Evolutionary conservation across 805 yeast genomes (phyloP).

Genomic region (Wickerhamomyces rabaulensis): DNA sequence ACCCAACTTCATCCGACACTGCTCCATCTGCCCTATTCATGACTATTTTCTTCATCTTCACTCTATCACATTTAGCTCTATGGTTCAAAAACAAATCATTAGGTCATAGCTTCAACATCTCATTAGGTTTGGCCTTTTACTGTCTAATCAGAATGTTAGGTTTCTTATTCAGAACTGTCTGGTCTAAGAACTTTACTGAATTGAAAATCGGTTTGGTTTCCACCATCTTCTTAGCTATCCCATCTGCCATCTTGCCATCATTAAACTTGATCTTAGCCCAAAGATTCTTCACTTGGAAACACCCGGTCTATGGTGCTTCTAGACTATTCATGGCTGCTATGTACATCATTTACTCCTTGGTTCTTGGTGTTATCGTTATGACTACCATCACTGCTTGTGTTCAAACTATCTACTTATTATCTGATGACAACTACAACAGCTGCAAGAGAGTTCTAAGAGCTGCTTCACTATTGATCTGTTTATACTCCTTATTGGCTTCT

Average conservation of each 20-base stretch:
- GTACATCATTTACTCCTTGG: constrained; percentile 47
- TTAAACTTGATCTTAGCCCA: constrained; percentile 64
- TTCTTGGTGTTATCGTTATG: constrained; percentile 54
- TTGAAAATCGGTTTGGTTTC: constrained; percentile 49
- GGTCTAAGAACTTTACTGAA: constrained; percentile 46
- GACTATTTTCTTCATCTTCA: constrained; percentile 45
- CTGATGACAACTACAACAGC: constrained; percentile 38
- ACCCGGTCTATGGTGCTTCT: constrained; percentile 61
- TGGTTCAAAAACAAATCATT: constrained; percentile 43
- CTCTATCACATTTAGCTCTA: constrained; percentile 38
- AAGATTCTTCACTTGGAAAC: constrained; percentile 72
- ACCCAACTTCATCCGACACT: constrained; percentile 46
- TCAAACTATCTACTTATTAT: constrained; percentile 53
- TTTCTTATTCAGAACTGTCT: constrained; percentile 49
- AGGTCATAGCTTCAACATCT: constrained; percentile 55
- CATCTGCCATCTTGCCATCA: constrained; percentile 54
- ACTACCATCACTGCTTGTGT: constrained; percentile 59
- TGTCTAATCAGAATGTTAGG: constrained; percentile 53
- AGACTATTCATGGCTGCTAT: constrained; percentile 43
- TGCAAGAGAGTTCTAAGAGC: constrained; percentile 53
- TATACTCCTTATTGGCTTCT: constrained; percentile 54
- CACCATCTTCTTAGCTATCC: constrained; percentile 51
- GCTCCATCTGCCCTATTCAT: constrained; percentile 58
- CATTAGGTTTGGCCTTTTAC: constrained; percentile 50
- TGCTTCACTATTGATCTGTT: constrained; percentile 39